Percentiles rank a stretch among this genome's conserved stretches.
These are phyloP conservation scores for Cymodocea nodosa DNA, from an alignment of 116 monocot species.

Conservation along the genomic window DNA sequence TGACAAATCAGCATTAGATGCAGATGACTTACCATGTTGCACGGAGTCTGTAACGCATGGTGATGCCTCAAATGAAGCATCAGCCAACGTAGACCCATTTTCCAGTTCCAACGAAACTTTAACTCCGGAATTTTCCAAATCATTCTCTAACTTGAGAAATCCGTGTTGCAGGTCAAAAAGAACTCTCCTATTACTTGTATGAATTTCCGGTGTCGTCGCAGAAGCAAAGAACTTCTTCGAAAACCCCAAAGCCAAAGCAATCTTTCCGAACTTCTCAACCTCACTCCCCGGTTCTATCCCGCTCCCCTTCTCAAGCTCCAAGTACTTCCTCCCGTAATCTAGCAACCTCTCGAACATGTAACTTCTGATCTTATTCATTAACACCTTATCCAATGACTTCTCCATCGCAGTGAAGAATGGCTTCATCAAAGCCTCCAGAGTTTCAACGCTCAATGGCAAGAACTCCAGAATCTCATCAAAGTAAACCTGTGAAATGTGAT, in stretches of 20 bases:
- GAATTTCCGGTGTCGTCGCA: constrained; percentile 40
- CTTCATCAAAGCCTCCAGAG: constrained; percentile 25
- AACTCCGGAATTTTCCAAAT: constrained; percentile 47
- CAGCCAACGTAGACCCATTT: constrained; percentile 6
- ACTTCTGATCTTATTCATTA: constrained; percentile 55
- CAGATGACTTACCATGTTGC: not conserved
- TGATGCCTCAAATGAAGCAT: not conserved
- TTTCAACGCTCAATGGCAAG: constrained; percentile 28
- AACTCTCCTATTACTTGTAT: constrained; percentile 56
- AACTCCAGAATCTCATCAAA: constrained; percentile 64
- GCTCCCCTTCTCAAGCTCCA: constrained; percentile 20
- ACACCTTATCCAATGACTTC: constrained; percentile 45
- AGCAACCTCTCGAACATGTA: constrained; percentile 48
- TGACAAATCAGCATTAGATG: not conserved
- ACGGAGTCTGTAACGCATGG: too few relatives aligned
- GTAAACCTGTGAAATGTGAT: constrained; percentile 68
- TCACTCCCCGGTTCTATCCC: constrained; percentile 23
- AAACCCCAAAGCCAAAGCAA: constrained; percentile 41
- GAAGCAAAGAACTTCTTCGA: constrained; percentile 52
- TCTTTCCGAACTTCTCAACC: constrained; percentile 50
- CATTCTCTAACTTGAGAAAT: constrained; percentile 75
- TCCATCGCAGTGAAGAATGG: constrained; percentile 60
- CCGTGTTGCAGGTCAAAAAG: constrained; percentile 47
- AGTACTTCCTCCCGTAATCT: constrained; percentile 25
- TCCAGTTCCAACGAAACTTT: constrained; percentile 22